Base-by-base conservation (phyloP, 495 filamentous ascomycete species). In the Articulospora tetracladia region DNA sequence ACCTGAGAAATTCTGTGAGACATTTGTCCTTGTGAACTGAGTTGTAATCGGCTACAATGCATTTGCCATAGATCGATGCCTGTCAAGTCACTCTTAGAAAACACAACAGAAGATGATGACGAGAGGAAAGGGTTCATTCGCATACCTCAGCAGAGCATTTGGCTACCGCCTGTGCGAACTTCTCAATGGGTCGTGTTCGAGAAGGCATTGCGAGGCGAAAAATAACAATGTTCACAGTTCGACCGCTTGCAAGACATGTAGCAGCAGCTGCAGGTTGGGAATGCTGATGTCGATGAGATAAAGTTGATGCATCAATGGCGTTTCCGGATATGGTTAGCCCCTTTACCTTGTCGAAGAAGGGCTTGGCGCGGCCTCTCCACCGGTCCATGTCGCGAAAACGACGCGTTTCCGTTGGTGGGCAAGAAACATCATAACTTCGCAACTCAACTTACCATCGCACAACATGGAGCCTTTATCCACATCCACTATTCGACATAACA, bases 11-110 rank as follows among this genome's bases (percentile, higher is more conserved):
- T 68, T 97, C 91, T 52, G 83, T 84, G 1, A 79, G 77, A 68
- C 94, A 99, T 78, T 93, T 92, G 71, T 97, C 91, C 65, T 96
- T 96, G 63, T 93, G 82, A 3, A 97, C 84, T 23, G 90, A 84
- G 68, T 92, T 93, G 73, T 95, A 98, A 70, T 99, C 93, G 10
- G 83, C 83, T 32, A 94, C 79, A 58, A 99, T 84, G 70, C 94
- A 99, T 79, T 92, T 92, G 53, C 94, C 94, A 67, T 98, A 99
- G 17, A 82, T 80, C 8, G 91, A 79, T 53, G 89, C 86, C 93
- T 98, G 66, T 53, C 48, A 39, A 32, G 30, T 3, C n/a, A 44
- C 10, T 53, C 17, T 60, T 57, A 56, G 41, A 50, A n/a, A n/a
- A n/a, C n/a, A n/a, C n/a, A 50, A 1, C 46, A 36, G 25, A 3